Percentiles rank a stretch among this genome's conserved stretches.
Conservation (phyloP, 306 rosid genomes). For the Pyrus communis region DNA sequence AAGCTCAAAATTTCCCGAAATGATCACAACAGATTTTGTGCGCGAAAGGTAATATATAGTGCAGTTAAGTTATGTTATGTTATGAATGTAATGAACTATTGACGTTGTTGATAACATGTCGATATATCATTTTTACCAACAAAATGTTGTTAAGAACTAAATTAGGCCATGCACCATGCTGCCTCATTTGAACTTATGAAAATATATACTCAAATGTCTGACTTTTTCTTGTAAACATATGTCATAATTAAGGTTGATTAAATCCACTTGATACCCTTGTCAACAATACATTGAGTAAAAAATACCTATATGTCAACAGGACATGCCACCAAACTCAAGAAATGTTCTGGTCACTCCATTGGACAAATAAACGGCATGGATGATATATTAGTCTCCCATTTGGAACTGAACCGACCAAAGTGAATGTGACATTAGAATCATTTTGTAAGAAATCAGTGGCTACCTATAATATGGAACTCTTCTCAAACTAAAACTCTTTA, state of each 20-base stretch:
- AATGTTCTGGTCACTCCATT: conserved; percentile 5
- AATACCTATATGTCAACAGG: neutral
- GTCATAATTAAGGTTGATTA: neutral
- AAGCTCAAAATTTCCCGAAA: neutral
- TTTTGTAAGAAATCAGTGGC: neutral
- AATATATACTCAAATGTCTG: neutral
- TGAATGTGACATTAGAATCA: neutral
- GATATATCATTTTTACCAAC: neutral
- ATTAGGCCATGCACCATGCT: conserved; percentile 25
- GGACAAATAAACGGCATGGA: neutral
- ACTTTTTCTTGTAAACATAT: neutral
- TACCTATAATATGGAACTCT: neutral
- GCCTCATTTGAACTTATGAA: neutral
- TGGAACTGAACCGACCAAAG: neutral
- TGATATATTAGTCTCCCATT: neutral
- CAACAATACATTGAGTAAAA: too few relatives aligned
- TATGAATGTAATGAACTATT: too few relatives aligned
- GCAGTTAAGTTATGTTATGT: too few relatives aligned
- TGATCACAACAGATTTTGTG: neutral
- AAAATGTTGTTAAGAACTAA: too few relatives aligned
- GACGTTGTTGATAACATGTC: neutral
- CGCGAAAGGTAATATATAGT: too few relatives aligned
- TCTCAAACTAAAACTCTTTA: conserved; percentile 16
- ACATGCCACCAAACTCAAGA: conserved; percentile 11
- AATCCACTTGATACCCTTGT: neutral